phyloP scores from a whole-genome alignment of 169 alveolate species.

The Cyclospora cayetanensis region DNA sequence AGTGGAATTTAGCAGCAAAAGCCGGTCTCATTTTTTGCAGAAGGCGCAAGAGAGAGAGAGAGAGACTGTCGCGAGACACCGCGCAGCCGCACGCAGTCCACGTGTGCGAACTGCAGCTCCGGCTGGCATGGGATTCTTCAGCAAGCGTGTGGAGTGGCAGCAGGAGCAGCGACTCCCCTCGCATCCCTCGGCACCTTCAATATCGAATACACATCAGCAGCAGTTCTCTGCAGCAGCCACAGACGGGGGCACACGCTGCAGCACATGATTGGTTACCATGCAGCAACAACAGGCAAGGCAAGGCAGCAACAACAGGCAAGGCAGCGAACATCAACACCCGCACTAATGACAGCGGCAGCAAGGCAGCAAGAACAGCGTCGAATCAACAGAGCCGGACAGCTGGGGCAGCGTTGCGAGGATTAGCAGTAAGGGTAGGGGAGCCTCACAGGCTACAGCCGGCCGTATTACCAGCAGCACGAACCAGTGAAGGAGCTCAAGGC shows the following conservation, averaged over 20 bases:
- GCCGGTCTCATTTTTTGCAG: too few relatives aligned
- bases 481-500: neutral
- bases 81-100: too few relatives aligned
- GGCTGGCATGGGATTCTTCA: too few relatives aligned
- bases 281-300: neutral
- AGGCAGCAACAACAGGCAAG: neutral
- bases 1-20: too few relatives aligned
- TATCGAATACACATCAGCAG: neutral
- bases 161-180: neutral
- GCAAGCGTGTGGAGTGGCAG: slow-evolving; percentile 28
- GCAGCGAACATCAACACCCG: neutral
- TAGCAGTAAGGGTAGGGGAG: too few relatives aligned
- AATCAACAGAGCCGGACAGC: too few relatives aligned
- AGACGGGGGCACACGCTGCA: neutral
- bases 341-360: slow-evolving; percentile 5
- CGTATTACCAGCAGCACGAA: neutral
- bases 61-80: too few relatives aligned
- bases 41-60: too few relatives aligned
- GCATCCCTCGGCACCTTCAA: neutral
- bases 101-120: too few relatives aligned
- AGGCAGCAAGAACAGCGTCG: neutral
- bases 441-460: too few relatives aligned
- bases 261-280: too few relatives aligned
- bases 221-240: neutral
- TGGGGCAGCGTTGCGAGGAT: too few relatives aligned